These are phyloP conservation scores for Theobroma cacao DNA, from an alignment of 345 rosid genomes.

Conservation along the genomic window DNA sequence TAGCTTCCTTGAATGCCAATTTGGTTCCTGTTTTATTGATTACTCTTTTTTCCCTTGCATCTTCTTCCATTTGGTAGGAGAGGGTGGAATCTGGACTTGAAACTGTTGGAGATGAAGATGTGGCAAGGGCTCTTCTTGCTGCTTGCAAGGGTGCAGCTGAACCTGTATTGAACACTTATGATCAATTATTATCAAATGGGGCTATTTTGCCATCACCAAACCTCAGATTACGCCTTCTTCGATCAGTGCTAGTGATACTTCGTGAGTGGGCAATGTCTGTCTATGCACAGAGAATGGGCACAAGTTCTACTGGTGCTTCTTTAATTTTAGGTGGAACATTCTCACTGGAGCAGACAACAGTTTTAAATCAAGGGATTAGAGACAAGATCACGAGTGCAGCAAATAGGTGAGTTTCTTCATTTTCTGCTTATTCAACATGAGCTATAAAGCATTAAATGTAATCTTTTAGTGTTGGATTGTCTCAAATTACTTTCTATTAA, in stretches of 20 bases:
- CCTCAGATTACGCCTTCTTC: constrained; percentile 76
- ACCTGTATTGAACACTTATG: constrained; percentile 82
- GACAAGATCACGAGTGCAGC: constrained; percentile 89
- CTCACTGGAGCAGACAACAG: constrained; percentile 51
- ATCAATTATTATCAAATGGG: constrained; percentile 74
- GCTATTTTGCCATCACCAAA: constrained; percentile 77
- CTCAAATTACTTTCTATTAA: neutral
- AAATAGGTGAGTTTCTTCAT: constrained; percentile 58
- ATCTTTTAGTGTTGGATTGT: neutral
- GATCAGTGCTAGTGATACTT: constrained; percentile 76
- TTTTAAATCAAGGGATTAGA: constrained; percentile 67
- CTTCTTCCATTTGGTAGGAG: constrained; percentile 47
- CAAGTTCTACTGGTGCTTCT: constrained; percentile 63
- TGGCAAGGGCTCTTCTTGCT: constrained; percentile 84
- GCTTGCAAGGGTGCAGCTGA: constrained; percentile 95
- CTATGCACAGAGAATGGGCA: constrained; percentile 72
- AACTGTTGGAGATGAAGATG: constrained; percentile 83
- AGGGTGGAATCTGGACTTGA: constrained; percentile 67
- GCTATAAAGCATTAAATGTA: neutral
- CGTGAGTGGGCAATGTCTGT: constrained; percentile 94
- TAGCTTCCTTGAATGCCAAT: neutral
- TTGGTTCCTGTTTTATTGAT: constrained; percentile 2
- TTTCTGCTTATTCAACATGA: neutral
- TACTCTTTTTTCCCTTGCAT: neutral
- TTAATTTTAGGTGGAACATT: constrained; percentile 65